Percentiles rank a stretch among this genome's conserved stretches.
These are phyloP conservation scores for Arthrobotrys pseudoclavata DNA, from an alignment of 2,329 filamentous ascomycete species.

Conservation along the genomic window DNA sequence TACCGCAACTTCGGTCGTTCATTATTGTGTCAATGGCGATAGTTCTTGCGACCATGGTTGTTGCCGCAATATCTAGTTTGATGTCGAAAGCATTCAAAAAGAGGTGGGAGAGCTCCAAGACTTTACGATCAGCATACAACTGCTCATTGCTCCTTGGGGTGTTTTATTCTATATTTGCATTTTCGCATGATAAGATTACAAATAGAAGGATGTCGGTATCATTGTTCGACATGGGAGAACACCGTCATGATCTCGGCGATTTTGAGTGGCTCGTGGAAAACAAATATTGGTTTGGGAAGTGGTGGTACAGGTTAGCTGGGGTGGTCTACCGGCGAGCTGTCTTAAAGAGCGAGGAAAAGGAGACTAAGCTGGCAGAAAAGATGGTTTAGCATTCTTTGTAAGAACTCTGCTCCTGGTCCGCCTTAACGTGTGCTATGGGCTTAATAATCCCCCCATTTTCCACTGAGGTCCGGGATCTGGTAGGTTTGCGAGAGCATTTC, in stretches of 20 bases:
- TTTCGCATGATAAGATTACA: conserved; percentile 25
- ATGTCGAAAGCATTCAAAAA: conserved; percentile 3
- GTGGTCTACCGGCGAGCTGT: conserved; percentile 34
- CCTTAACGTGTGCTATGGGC: neutral
- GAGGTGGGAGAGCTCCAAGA: conserved; percentile 47
- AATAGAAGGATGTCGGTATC: conserved; percentile 48
- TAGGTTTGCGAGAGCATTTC: conserved; percentile 1
- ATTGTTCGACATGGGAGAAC: conserved; percentile 40
- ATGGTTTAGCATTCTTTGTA: conserved; percentile 31
- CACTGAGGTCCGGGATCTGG: neutral
- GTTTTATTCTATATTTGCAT: conserved; percentile 44
- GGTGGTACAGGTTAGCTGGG: conserved; percentile 30
- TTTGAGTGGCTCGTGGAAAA: conserved; percentile 51
- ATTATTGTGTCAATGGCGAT: conserved; percentile 40
- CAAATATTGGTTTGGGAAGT: conserved; percentile 43
- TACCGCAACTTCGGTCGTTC: conserved; percentile 42
- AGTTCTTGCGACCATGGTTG: conserved; percentile 35
- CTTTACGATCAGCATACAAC: conserved; percentile 37
- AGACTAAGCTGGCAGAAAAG: conserved; percentile 49
- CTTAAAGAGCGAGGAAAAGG: conserved; percentile 30
- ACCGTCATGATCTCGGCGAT: conserved; percentile 30
- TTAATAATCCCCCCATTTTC: neutral
- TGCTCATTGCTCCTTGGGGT: conserved; percentile 37
- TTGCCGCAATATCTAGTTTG: conserved; percentile 26
- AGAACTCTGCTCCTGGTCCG: no score